Percentiles rank a stretch among this genome's conserved stretches.
Conservation (phyloP, 2,329 filamentous ascomycete genomes). For the Pseudodiploospora longispora region DNA sequence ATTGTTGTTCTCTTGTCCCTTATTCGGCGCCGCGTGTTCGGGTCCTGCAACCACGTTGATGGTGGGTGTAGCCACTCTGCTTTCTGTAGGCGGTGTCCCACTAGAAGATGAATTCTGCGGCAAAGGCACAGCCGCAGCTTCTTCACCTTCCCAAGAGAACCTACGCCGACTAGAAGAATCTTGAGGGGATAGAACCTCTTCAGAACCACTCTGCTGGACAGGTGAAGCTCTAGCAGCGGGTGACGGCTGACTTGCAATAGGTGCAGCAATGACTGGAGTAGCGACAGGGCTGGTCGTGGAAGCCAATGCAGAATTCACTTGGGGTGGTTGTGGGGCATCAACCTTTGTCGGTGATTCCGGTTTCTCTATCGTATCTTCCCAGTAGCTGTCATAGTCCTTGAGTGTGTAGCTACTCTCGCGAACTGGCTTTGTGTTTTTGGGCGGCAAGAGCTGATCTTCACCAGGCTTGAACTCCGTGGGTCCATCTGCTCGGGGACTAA, state of each 20-base stretch:
- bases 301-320: background rate
- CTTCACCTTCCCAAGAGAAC: conserved; percentile 30
- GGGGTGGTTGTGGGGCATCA: background rate
- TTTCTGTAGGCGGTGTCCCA: no score
- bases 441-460: conserved; percentile 12
- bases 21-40: no score
- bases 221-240: no score
- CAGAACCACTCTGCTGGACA: no score
- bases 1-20: no score
- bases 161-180: conserved; percentile 16
- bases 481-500: conserved; percentile 41
- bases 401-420: conserved; percentile 57
- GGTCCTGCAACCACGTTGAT: no score
- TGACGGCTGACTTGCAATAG: no score
- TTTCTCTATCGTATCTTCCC: conserved; percentile 33
- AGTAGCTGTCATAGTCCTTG: conserved; percentile 61
- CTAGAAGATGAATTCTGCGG: background rate
- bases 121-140: background rate
- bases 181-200: background rate
- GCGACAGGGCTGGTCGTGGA: no score
- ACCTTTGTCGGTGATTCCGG: background rate
- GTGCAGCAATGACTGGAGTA: no score
- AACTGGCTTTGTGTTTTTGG: conserved; percentile 10
- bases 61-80: no score
- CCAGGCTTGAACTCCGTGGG: conserved; percentile 11